These are phyloP conservation scores for Setaria italica DNA, from an alignment of 202 grass and related monocot genomes.

Conservation along the genomic window DNA sequence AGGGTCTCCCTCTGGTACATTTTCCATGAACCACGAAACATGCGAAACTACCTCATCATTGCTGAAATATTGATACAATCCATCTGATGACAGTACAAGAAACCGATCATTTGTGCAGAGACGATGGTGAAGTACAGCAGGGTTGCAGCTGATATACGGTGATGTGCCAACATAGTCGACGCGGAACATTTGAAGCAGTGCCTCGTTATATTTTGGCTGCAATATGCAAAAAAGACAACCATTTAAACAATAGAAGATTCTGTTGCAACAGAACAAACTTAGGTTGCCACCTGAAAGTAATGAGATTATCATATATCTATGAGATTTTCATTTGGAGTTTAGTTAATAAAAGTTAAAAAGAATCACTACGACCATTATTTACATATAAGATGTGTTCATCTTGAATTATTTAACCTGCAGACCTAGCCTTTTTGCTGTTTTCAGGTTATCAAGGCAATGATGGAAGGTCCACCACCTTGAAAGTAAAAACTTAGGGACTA, in stretches of 20 bases:
- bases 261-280: constrained; percentile 11
- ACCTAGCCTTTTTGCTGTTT: neutral
- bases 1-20: constrained; percentile 89
- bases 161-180: constrained; percentile 74
- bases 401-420: constrained; percentile 25
- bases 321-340: neutral
- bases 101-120: constrained; percentile 75
- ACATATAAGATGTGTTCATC: neutral
- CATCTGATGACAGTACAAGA: constrained; percentile 87
- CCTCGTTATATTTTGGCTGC: constrained; percentile 80
- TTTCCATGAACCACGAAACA: constrained; percentile 92
- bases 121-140: constrained; percentile 76
- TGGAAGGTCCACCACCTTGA: neutral
- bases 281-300: neutral
- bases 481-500: neutral
- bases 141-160: constrained; percentile 81
- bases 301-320: constrained; percentile 20
- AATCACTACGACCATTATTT: neutral
- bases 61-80: constrained; percentile 93
- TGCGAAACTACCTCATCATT: constrained; percentile 93
- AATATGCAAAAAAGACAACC: constrained; percentile 25
- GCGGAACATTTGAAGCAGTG: constrained; percentile 81
- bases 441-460: constrained; percentile 3
- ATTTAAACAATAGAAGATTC: constrained; percentile 8
- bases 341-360: neutral